Percentiles rank a stretch among this genome's conserved stretches.
Evolutionary conservation across 2,329 filamentous ascomycete species (phyloP).

Genomic region (Tympanopsis confertula): DNA sequence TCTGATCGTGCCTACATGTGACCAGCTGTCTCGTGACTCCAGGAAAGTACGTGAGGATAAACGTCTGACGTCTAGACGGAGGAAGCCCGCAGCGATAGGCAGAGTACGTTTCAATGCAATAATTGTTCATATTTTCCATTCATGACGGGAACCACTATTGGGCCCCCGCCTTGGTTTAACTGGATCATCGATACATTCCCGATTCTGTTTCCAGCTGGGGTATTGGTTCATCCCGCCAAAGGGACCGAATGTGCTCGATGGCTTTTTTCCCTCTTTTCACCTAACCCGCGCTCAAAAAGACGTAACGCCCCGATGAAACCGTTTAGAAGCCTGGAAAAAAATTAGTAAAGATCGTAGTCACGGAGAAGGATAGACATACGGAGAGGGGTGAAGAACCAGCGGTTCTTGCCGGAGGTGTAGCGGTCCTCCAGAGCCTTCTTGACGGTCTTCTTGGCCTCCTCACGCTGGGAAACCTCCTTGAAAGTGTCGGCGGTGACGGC

Average conservation of each 20-base stretch:
- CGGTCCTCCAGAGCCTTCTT: conserved; percentile 99
- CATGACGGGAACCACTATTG: not conserved
- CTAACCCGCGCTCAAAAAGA: conserved; percentile 1
- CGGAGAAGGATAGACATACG: conserved; percentile 37
- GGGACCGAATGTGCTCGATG: conserved; percentile 1
- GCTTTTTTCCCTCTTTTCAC: not conserved
- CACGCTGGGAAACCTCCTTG: conserved; percentile 97
- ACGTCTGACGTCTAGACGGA: too few relatives aligned
- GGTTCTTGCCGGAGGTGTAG: conserved; percentile 99
- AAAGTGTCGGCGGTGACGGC: conserved; percentile 89
- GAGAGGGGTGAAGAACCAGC: conserved; percentile 99
- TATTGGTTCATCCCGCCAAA: not conserved
- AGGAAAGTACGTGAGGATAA: too few relatives aligned
- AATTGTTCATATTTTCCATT: conserved; percentile 1
- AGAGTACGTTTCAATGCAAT: not conserved
- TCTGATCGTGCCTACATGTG: too few relatives aligned
- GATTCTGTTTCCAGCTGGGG: not conserved
- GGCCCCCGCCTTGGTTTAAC: not conserved
- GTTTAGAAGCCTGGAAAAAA: conserved; percentile 1
- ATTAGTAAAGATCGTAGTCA: not conserved
- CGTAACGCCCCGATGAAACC: not conserved
- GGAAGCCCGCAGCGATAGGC: too few relatives aligned
- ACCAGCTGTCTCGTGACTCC: too few relatives aligned
- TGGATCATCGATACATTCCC: not conserved
- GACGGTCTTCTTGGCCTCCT: conserved; percentile 99